These are phyloP conservation scores for Aspergillus ochraceoroseus DNA, from an alignment of 2,329 filamentous ascomycete genomes.

Conservation along the genomic window DNA sequence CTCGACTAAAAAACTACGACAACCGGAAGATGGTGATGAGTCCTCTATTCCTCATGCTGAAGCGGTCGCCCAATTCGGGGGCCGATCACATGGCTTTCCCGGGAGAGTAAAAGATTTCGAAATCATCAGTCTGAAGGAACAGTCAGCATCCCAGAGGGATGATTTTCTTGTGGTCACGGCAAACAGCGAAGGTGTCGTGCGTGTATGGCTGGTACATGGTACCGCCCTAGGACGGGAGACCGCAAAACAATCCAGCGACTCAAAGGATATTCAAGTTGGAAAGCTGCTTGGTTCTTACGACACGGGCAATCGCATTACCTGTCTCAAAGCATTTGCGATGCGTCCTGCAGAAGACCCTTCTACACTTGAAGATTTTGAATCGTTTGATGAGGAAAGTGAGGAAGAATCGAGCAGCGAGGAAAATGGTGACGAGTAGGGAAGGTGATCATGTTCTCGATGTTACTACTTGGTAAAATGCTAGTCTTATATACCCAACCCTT, in stretches of 20 bases:
- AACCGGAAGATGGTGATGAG: slow-evolving; percentile 43
- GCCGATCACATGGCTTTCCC: slow-evolving; percentile 60
- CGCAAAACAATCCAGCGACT: slow-evolving; percentile 18
- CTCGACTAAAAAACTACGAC: slow-evolving; percentile 53
- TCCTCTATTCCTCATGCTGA: slow-evolving; percentile 56
- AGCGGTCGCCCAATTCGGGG: slow-evolving; percentile 71
- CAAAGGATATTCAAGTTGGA: slow-evolving; percentile 51
- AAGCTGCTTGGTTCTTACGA: slow-evolving; percentile 70
- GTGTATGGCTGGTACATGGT: slow-evolving; percentile 62
- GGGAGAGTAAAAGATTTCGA: slow-evolving; percentile 86
- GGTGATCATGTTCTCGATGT: slow-evolving; percentile 1
- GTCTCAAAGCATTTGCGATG: slow-evolving; percentile 81
- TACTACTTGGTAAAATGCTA: neutral
- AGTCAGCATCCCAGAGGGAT: slow-evolving; percentile 29
- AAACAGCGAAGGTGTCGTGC: slow-evolving; percentile 80
- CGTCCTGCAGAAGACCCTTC: slow-evolving; percentile 53
- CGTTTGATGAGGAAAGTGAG: slow-evolving; percentile 27
- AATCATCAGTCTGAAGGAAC: slow-evolving; percentile 50
- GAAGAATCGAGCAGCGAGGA: slow-evolving; percentile 25
- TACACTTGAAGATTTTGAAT: slow-evolving; percentile 48
- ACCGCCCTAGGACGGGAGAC: slow-evolving; percentile 27
- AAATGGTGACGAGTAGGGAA: slow-evolving; percentile 25
- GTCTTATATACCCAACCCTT: slow-evolving; percentile 24
- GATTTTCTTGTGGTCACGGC: slow-evolving; percentile 62
- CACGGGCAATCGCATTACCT: slow-evolving; percentile 85